Base-by-base conservation (phyloP, 2,329 filamentous ascomycete species). In the Diplodia intermedia region DNA sequence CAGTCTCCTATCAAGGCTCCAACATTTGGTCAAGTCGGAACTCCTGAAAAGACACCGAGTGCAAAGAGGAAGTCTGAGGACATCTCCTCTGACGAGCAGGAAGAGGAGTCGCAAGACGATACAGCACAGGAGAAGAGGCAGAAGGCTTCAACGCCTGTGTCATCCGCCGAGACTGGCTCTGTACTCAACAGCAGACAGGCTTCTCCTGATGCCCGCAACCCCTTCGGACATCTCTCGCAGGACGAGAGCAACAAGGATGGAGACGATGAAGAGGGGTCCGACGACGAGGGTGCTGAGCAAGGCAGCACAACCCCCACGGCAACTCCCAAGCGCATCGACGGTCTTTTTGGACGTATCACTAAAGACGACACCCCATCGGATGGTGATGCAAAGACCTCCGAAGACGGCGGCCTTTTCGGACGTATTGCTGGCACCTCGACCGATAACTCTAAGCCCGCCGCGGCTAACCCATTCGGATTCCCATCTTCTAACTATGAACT, bases 261-360 rank as follows among this genome's bases (percentile, higher is more conserved):
- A 38, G 57, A 68, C 8, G 66, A 62, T 36, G 66, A 56, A 8
- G 36, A 47, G n/a, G 43, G n/a, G 26, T 54, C 50, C 26, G 66
- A 63, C n/a, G 66, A 63, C 14, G 66, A 55, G n/a, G 49, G 54
- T n/a, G 52, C 29, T 38, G 56, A 63, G 20, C 49, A 49, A n/a
- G 66, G 56, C 20, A 62, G 47, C 56, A 67, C 43, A 3, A 67
- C 66, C 11, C 66, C 66, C 15, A 67, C 47, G 49, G 43, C 33
- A 18, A 26, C 53, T 14, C 38, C 56, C 15, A 65, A 49, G 29
- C 50, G 38, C 12, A 40, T 11, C 3, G 57, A 31, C 38, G 50
- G 66, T 26, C 33, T 68, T 14, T 68, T 68, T 20, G 66, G 57
- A 14, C 66, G 66, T 38, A 65, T 68, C 31, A 56, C 66, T 4